A percentile compares a stretch with the other conserved stretches of the same genome.
Evolutionary conservation across 495 filamentous ascomycete genomes (phyloP).

Genomic region (Parathielavia appendiculata): DNA sequence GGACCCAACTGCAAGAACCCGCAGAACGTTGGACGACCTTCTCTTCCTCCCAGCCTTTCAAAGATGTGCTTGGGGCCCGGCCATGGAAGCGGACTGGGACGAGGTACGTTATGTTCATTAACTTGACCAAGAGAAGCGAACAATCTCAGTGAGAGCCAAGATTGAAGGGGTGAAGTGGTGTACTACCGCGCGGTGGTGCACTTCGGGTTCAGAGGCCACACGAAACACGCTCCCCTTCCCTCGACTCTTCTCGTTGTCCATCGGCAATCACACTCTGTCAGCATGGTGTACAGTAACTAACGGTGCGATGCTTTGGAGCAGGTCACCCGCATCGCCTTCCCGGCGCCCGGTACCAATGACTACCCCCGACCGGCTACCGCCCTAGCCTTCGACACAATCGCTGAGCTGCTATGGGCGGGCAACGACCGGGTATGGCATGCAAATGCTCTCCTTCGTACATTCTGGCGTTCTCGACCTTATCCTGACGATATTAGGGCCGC

Average conservation of each 20-base stretch:
- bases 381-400: slow-evolving; percentile 77
- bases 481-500: slow-evolving; percentile 55
- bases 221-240: no score
- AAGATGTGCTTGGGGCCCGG: slow-evolving; percentile 25
- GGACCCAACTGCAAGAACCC: slow-evolving; percentile 6
- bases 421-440: slow-evolving; percentile 68
- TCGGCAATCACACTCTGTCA: not conserved
- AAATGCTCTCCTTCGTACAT: not conserved
- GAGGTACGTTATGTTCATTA: slow-evolving; percentile 42
- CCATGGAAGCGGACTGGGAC: slow-evolving; percentile 59
- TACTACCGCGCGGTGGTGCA: slow-evolving; percentile 8
- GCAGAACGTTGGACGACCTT: slow-evolving; percentile 12
- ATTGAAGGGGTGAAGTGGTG: not conserved
- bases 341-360: slow-evolving; percentile 57
- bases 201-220: not conserved
- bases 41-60: slow-evolving; percentile 4
- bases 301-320: slow-evolving; percentile 33
- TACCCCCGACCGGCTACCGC: slow-evolving; percentile 62
- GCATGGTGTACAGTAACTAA: not conserved
- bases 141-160: not conserved
- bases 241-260: not conserved
- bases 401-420: slow-evolving; percentile 88
- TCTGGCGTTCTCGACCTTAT: not conserved
- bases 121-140: not conserved
- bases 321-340: slow-evolving; percentile 66